phyloP scores from a whole-genome alignment of 2,329 filamentous ascomycete genomes.

The Colletotrichum sp. region DNA sequence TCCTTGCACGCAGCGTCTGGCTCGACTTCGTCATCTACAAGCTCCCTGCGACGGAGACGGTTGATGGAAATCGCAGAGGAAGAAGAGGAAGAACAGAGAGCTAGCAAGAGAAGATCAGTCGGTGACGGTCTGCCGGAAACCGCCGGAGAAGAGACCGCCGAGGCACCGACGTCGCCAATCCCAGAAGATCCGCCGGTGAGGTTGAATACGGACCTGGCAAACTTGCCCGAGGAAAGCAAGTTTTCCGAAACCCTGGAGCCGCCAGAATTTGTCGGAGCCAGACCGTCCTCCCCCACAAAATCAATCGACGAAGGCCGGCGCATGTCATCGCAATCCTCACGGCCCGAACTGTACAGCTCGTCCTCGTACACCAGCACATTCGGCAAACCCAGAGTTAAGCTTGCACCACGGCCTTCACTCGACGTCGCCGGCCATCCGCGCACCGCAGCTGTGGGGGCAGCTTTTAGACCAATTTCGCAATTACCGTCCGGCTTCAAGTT shows the following conservation, averaged over 20 bases:
- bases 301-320: conserved; percentile 49
- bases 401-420: conserved; percentile 82
- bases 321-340: conserved; percentile 56
- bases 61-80: conserved; percentile 95
- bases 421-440: conserved; percentile 66
- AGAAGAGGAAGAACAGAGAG: conserved; percentile 74
- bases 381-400: conserved; percentile 82
- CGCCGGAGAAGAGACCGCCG: conserved; percentile 26
- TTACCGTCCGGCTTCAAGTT: conserved; percentile 82
- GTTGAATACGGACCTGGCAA: conserved; percentile 56
- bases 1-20: conserved; percentile 87
- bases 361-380: conserved; percentile 47
- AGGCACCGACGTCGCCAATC: conserved; percentile 33
- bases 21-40: conserved; percentile 84
- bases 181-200: conserved; percentile 42
- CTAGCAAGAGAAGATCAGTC: conserved; percentile 62
- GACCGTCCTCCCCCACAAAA: conserved; percentile 48
- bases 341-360: conserved; percentile 55
- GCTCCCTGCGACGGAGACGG: conserved; percentile 76
- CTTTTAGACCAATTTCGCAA: conserved; percentile 75
- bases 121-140: conserved; percentile 41
- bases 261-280: conserved; percentile 54
- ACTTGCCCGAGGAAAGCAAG: conserved; percentile 51
- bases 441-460: conserved; percentile 40
- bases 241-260: conserved; percentile 56